Conservation (phyloP, 2,329 filamentous ascomycete genomes). For the Alternaria arbusti region DNA sequence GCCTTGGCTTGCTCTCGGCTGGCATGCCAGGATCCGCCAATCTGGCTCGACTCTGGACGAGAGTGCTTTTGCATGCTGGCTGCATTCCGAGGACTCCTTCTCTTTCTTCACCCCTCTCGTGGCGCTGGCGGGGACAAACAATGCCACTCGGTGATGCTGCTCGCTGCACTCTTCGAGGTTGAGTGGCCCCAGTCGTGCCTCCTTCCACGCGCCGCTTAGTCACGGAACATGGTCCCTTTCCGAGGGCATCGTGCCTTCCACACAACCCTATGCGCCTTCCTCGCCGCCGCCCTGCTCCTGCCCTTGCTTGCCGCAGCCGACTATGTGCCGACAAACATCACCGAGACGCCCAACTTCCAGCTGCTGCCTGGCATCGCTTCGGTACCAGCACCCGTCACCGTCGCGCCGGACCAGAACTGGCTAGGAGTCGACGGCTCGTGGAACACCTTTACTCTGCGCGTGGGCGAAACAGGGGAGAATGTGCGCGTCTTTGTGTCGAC, state of each 20-base stretch:
- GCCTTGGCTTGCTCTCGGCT: constrained; percentile 29
- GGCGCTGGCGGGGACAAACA: constrained; percentile 22
- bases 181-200: constrained; percentile 26
- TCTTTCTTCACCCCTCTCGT: constrained; percentile 17
- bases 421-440: constrained; percentile 56
- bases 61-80: constrained; percentile 16
- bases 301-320: constrained; percentile 27
- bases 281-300: constrained; percentile 20
- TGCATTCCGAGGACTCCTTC: not conserved
- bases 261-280: constrained; percentile 20
- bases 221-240: constrained; percentile 30
- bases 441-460: constrained; percentile 70
- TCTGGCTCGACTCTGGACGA: constrained; percentile 32
- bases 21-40: constrained; percentile 26
- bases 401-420: constrained; percentile 48
- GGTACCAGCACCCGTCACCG: constrained; percentile 39
- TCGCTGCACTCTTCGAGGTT: constrained; percentile 29
- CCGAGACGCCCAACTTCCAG: constrained; percentile 24
- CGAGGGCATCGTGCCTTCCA: constrained; percentile 24
- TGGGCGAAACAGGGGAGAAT: constrained; percentile 61
- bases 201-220: constrained; percentile 26
- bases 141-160: constrained; percentile 36
- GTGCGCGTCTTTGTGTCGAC: constrained; percentile 69
- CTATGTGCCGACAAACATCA: constrained; percentile 31
- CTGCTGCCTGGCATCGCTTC: constrained; percentile 25